These are phyloP conservation scores for Epicoccum sorghinum DNA, from an alignment of 2,329 filamentous ascomycete genomes.

Conservation along the genomic window DNA sequence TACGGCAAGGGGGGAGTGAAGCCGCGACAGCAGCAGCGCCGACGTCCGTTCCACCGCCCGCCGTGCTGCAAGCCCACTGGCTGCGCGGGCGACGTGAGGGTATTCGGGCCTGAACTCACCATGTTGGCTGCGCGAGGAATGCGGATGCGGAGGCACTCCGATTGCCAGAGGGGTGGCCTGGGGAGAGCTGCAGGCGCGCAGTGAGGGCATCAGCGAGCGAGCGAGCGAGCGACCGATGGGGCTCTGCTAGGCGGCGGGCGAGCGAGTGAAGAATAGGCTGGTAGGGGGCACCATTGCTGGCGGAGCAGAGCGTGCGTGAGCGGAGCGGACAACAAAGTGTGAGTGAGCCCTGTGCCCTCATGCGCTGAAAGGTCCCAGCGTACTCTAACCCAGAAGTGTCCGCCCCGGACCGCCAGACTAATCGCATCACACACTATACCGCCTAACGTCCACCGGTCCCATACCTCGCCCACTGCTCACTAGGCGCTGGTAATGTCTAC, in stretches of 20 bases:
- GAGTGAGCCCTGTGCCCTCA: slow-evolving; percentile 3
- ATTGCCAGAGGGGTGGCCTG: slow-evolving; percentile 26
- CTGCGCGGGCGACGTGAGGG: slow-evolving; percentile 10
- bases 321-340: background rate
- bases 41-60: slow-evolving; percentile 8
- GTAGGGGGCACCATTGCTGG: slow-evolving; percentile 14
- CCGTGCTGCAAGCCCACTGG: slow-evolving; percentile 4
- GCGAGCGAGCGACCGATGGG: background rate
- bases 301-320: slow-evolving; percentile 4
- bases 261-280: background rate
- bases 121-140: slow-evolving; percentile 27
- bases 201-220: slow-evolving; percentile 14
- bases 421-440: background rate
- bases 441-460: background rate
- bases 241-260: slow-evolving; percentile 8
- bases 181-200: slow-evolving; percentile 17
- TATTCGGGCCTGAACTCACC: slow-evolving; percentile 23
- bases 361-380: slow-evolving; percentile 9
- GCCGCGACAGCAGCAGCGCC: slow-evolving; percentile 11
- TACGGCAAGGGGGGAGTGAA: slow-evolving; percentile 9
- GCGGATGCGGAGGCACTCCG: slow-evolving; percentile 27
- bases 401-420: slow-evolving; percentile 6
- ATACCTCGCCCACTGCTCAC: background rate
- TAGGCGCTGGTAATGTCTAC: no score
- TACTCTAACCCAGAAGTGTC: slow-evolving; percentile 4